Conservation (phyloP, 192 early-diverging fungal species). For the Nowakowskiella sp. region DNA sequence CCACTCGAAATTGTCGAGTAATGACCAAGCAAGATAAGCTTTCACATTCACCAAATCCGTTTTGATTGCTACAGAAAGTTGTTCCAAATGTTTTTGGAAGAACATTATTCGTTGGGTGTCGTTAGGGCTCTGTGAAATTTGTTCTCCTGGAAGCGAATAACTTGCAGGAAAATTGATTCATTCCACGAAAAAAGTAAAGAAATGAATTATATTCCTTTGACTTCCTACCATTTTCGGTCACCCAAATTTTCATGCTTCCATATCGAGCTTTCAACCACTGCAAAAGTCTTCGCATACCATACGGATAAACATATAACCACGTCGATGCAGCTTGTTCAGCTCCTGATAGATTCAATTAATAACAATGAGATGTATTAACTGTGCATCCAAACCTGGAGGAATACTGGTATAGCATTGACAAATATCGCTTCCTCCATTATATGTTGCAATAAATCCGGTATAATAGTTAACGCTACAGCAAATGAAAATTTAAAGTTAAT, state of each 20-base stretch:
- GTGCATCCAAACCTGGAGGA: too few species aligned
- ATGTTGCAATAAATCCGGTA: too few species aligned
- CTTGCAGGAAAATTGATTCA: neutral
- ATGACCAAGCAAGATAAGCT: conserved; percentile 7
- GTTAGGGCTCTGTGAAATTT: conserved; percentile 1
- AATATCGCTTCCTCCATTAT: too few species aligned
- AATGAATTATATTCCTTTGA: neutral
- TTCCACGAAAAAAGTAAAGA: neutral
- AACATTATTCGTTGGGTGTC: conserved; percentile 3
- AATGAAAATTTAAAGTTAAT: too few species aligned
- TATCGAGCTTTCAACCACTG: neutral
- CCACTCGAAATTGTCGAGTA: conserved; percentile 15
- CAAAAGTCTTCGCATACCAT: neutral
- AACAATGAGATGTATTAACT: too few species aligned
- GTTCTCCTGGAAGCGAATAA: neutral
- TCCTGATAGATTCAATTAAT: neutral
- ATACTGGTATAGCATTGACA: too few species aligned
- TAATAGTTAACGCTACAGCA: conserved; percentile 19
- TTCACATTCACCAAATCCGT: conserved; percentile 4
- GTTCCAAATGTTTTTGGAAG: neutral
- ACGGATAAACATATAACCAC: neutral
- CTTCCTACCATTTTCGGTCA: conserved; percentile 4
- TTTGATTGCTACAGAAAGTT: neutral
- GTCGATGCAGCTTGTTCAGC: neutral
- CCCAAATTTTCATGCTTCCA: neutral